A percentile compares a stretch with the other conserved stretches of the same genome.
phyloP scores from a whole-genome alignment of 2,329 filamentous ascomycete genomes.

The Talaromyces pinophilus region DNA sequence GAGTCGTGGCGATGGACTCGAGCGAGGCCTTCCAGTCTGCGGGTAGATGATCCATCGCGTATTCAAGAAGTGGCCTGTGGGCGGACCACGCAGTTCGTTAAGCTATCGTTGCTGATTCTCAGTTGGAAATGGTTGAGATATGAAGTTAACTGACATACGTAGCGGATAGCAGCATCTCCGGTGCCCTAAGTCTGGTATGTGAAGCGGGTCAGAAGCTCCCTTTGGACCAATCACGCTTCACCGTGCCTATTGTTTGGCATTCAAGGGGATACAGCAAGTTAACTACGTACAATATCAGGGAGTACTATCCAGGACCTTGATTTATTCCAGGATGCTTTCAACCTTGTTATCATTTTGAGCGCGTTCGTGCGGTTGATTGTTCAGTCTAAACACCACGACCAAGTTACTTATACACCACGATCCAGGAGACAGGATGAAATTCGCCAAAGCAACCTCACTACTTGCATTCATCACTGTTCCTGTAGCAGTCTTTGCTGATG shows the following conservation, averaged over 20 bases:
- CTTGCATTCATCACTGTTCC: slow-evolving; percentile 41
- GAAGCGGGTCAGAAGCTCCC: slow-evolving; percentile 12
- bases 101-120: not conserved
- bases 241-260: slow-evolving; percentile 10
- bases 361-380: not conserved
- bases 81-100: not conserved
- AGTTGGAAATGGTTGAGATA: not conserved
- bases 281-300: not conserved
- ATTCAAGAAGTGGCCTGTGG: slow-evolving; percentile 6
- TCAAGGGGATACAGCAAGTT: slow-evolving; percentile 19
- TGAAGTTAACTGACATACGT: not conserved
- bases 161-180: slow-evolving; percentile 10
- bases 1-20: slow-evolving; percentile 41
- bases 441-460: slow-evolving; percentile 30
- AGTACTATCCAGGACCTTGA: not conserved
- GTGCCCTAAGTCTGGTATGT: slow-evolving; percentile 20
- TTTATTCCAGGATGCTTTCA: not conserved
- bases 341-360: not conserved
- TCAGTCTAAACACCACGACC: not conserved
- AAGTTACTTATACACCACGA: not conserved
- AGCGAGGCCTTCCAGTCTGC: slow-evolving; percentile 39
- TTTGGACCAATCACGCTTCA: slow-evolving; percentile 11
- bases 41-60: slow-evolving; percentile 25
- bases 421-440: slow-evolving; percentile 30
- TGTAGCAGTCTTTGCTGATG: slow-evolving; percentile 52